A percentile compares a stretch with the other conserved stretches of the same genome.
phyloP scores from a whole-genome alignment of 169 alveolate species.

The Amoebophrya sp. region DNA sequence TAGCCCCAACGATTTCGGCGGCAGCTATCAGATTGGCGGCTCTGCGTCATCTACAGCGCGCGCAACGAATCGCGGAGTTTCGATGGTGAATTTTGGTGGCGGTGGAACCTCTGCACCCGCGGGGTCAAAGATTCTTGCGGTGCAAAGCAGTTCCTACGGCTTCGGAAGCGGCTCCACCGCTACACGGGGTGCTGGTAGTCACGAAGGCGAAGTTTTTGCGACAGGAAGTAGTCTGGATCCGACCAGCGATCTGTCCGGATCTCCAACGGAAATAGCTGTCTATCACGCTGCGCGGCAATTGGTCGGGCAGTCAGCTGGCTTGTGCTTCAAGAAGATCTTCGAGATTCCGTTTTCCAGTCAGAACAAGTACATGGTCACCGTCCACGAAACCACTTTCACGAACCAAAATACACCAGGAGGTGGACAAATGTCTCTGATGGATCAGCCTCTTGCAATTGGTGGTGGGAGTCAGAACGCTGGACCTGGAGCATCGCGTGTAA shows the following conservation, averaged over 20 bases:
- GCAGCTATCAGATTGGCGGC: neutral
- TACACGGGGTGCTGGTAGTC: too few species aligned
- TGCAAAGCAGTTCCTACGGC: too few species aligned
- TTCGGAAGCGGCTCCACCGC: too few species aligned
- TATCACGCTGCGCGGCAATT: neutral
- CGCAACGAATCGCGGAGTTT: neutral
- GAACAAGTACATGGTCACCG: conserved; percentile 15
- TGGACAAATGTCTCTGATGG: too few species aligned
- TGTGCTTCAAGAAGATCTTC: neutral
- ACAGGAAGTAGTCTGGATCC: neutral
- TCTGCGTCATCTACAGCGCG: neutral
- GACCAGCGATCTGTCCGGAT: neutral
- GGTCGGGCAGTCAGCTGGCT: neutral
- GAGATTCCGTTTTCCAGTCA: neutral
- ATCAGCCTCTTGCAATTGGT: too few species aligned
- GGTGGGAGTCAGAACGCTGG: neutral
- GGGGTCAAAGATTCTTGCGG: too few species aligned
- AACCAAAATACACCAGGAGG: neutral
- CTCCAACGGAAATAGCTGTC: neutral
- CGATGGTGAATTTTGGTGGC: neutral
- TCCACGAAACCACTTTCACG: neutral
- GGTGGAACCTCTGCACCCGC: too few species aligned
- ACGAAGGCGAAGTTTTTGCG: too few species aligned
- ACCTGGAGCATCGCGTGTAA: neutral
- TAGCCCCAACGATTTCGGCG: neutral